A percentile compares a stretch with the other conserved stretches of the same genome.
Evolutionary conservation across 2,329 filamentous ascomycete genomes (phyloP).

Genomic region (Fusarium sp.): DNA sequence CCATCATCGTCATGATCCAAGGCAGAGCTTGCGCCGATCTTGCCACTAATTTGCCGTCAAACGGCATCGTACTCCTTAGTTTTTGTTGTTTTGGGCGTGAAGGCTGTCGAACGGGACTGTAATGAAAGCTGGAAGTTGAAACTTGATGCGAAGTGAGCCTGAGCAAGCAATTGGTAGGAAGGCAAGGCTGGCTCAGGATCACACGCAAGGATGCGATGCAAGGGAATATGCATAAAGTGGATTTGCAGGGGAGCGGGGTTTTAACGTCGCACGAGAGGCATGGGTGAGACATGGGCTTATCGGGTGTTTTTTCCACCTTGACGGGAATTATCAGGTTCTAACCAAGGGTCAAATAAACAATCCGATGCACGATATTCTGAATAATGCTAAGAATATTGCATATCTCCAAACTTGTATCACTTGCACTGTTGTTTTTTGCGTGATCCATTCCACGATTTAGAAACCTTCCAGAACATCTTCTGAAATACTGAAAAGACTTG

Average conservation of each 20-base stretch:
- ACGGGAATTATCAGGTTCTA: constrained; percentile 28
- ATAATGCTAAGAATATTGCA: neutral
- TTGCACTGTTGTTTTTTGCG: constrained; percentile 1
- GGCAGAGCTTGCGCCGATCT: constrained; percentile 23
- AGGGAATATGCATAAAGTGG: constrained; percentile 43
- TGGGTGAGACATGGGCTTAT: constrained; percentile 27
- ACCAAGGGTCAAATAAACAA: constrained; percentile 15
- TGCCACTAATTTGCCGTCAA: constrained; percentile 32
- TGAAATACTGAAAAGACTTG: neutral
- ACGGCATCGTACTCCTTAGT: constrained; percentile 1
- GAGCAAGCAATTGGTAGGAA: neutral
- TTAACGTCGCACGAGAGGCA: constrained; percentile 34
- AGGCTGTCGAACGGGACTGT: constrained; percentile 5
- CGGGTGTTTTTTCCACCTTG: constrained; percentile 12
- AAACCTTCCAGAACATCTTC: neutral
- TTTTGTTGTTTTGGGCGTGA: neutral
- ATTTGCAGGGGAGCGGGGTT: constrained; percentile 30
- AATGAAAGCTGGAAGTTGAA: constrained; percentile 18
- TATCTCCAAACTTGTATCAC: neutral
- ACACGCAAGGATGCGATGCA: constrained; percentile 27
- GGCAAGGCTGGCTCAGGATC: neutral
- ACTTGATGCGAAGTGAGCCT: constrained; percentile 8
- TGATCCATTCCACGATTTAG: constrained; percentile 2
- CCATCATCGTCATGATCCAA: constrained; percentile 7
- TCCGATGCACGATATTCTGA: neutral